A percentile compares a stretch with the other conserved stretches of the same genome.
phyloP scores from a whole-genome alignment of 768 basidiomycete species.

The Psilocybe cyanescens region DNA sequence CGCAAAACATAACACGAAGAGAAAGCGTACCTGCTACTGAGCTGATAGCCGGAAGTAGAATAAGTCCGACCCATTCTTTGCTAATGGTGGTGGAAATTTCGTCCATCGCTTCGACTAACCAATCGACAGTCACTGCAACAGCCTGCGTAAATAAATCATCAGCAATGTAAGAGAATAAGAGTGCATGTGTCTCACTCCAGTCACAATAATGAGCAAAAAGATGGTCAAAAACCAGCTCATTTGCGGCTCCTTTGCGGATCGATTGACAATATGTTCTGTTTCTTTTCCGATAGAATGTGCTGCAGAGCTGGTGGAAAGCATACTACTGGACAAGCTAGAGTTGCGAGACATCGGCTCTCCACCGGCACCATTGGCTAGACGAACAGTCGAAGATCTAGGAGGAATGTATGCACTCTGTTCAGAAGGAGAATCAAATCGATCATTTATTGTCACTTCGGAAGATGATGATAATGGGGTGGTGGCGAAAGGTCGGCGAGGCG shows the following conservation, averaged over 20 bases:
- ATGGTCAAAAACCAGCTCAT: slow-evolving; percentile 64
- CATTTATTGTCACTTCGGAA: slow-evolving; percentile 21
- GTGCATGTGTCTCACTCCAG: slow-evolving; percentile 50
- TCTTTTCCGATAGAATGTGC: slow-evolving; percentile 5
- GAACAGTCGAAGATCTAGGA: slow-evolving; percentile 13
- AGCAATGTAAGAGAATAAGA: background rate
- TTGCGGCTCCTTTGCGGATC: slow-evolving; percentile 44
- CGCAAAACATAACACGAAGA: background rate
- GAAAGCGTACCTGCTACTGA: slow-evolving; percentile 66
- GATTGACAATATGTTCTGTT: background rate
- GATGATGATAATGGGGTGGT: slow-evolving; percentile 19
- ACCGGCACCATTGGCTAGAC: slow-evolving; percentile 4
- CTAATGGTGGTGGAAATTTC: slow-evolving; percentile 71
- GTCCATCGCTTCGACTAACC: slow-evolving; percentile 84
- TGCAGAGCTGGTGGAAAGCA: slow-evolving; percentile 9
- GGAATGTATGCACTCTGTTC: slow-evolving; percentile 13
- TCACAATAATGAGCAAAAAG: slow-evolving; percentile 57
- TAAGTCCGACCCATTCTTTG: slow-evolving; percentile 89
- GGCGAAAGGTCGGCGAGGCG: slow-evolving; percentile 20
- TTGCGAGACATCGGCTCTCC: slow-evolving; percentile 20
- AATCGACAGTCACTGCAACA: slow-evolving; percentile 62
- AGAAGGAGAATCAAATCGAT: slow-evolving; percentile 12
- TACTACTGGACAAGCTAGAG: slow-evolving; percentile 13
- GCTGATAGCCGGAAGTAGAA: slow-evolving; percentile 84
- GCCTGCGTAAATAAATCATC: slow-evolving; percentile 35